A percentile compares a stretch with the other conserved stretches of the same genome.
Conservation (phyloP, 2,329 filamentous ascomycete species). For the Aciculosporium take region DNA sequence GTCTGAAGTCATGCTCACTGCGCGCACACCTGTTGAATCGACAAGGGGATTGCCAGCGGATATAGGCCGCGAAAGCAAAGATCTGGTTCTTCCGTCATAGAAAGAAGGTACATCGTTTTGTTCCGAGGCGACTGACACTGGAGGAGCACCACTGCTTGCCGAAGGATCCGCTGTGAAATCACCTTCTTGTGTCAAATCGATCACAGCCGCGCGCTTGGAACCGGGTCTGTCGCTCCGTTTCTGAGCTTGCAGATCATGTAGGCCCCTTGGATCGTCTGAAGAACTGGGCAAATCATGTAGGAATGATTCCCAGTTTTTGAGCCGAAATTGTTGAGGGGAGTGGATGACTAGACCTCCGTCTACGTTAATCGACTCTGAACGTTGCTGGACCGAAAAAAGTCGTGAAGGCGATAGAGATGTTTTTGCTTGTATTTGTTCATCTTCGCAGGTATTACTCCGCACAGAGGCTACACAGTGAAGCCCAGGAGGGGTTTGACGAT, state of each 20-base stretch:
- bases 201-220: not conserved
- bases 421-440: not conserved
- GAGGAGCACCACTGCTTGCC: not conserved
- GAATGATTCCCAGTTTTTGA: not conserved
- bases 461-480: not conserved
- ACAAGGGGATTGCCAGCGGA: not conserved
- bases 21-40: not conserved
- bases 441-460: not conserved
- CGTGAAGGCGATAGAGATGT: not conserved
- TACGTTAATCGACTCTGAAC: not conserved
- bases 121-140: not conserved
- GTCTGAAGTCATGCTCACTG: not conserved
- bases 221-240: not conserved
- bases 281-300: not conserved
- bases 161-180: not conserved
- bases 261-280: not conserved
- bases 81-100: not conserved
- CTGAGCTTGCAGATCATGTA: not conserved
- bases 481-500: not conserved
- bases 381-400: not conserved
- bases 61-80: not conserved
- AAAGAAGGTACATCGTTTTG: not conserved
- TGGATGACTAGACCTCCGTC: not conserved
- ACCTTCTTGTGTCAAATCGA: constrained; percentile 1
- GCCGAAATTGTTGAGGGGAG: not conserved